Conservation (phyloP, 306 rosid genomes). For the Cucumis hystrix region DNA sequence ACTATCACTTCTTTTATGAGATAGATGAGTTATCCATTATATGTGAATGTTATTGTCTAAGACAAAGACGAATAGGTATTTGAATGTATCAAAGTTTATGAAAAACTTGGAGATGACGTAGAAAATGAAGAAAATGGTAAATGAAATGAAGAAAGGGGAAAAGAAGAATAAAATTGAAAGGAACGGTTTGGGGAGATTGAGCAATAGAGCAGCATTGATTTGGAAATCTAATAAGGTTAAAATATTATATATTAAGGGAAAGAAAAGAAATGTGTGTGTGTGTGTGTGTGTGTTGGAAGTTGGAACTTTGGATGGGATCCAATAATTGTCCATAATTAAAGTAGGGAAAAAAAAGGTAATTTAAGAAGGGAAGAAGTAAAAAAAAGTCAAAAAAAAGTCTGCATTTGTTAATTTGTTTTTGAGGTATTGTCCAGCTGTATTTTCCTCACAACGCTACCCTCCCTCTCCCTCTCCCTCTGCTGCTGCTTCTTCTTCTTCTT, state of each 20-base stretch:
- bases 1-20: too few species aligned
- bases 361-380: neutral
- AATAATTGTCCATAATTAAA: neutral
- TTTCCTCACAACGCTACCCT: conserved; percentile 7
- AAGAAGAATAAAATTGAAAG: too few species aligned
- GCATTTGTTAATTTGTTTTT: neutral
- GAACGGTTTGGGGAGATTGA: too few species aligned
- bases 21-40: too few species aligned
- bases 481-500: too few species aligned
- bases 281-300: neutral
- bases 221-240: neutral
- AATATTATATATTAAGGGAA: neutral
- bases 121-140: too few species aligned
- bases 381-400: neutral
- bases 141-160: too few species aligned
- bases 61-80: too few species aligned
- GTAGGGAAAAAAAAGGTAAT: neutral
- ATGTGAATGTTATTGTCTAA: too few species aligned
- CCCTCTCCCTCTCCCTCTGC: neutral
- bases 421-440: neutral
- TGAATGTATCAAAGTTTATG: too few species aligned
- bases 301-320: neutral
- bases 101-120: too few species aligned
- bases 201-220: neutral
- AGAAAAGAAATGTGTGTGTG: too few species aligned